These are phyloP conservation scores for Cercospora nicotianae DNA, from an alignment of 2,329 filamentous ascomycete genomes.

Conservation along the genomic window DNA sequence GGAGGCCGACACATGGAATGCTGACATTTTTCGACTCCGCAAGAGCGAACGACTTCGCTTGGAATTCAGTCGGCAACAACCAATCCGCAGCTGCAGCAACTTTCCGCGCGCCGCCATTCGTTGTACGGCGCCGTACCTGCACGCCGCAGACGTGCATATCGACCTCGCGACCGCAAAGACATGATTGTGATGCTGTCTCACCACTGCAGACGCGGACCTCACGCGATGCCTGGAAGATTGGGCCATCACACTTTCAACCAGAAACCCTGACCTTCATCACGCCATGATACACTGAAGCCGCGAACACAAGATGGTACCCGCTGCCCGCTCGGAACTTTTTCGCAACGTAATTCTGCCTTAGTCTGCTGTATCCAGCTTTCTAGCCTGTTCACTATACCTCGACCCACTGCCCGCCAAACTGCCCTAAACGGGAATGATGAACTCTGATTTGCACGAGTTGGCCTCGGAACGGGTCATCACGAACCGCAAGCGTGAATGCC, in stretches of 20 bases:
- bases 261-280: not conserved
- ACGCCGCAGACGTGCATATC: not conserved
- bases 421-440: not conserved
- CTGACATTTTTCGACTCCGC: not conserved
- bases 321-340: not conserved
- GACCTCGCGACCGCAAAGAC: not conserved
- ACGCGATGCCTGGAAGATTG: not conserved
- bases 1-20: not conserved
- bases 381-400: slow-evolving; percentile 3
- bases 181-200: not conserved
- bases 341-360: slow-evolving; percentile 12
- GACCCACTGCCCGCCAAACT: slow-evolving; percentile 3
- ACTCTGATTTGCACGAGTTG: slow-evolving; percentile 7
- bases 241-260: slow-evolving; percentile 1
- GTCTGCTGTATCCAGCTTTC: slow-evolving; percentile 5
- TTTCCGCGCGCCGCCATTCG: not conserved
- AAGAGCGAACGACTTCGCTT: not conserved
- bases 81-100: not conserved
- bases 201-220: not conserved
- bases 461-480: slow-evolving; percentile 7
- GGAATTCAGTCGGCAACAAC: not conserved
- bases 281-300: not conserved
- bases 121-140: not conserved
- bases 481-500: slow-evolving; percentile 10
- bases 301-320: not conserved